These are phyloP conservation scores for Tolypocladium album DNA, from an alignment of 2,329 filamentous ascomycete species.

Conservation along the genomic window DNA sequence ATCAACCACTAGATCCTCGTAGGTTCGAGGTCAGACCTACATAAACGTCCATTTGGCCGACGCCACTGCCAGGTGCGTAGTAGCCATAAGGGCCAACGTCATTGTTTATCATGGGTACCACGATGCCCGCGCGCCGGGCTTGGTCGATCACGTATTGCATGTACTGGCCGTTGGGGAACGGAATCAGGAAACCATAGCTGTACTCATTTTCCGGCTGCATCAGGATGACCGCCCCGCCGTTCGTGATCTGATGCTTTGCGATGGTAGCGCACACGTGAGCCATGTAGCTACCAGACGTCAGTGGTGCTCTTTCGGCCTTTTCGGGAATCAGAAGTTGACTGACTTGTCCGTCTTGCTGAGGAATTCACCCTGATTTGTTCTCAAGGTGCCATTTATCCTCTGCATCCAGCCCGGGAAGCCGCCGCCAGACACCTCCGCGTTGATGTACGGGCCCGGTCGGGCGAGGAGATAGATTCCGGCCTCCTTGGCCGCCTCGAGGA, in stretches of 20 bases:
- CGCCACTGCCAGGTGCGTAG: slow-evolving; percentile 51
- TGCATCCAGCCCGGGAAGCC: slow-evolving; percentile 76
- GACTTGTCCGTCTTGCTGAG: slow-evolving; percentile 57
- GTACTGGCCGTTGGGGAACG: slow-evolving; percentile 57
- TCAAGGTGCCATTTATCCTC: slow-evolving; percentile 50
- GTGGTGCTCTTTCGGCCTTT: not conserved
- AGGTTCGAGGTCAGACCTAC: slow-evolving; percentile 9
- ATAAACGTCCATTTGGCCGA: slow-evolving; percentile 48
- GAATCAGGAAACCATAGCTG: slow-evolving; percentile 35
- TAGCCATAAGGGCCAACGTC: slow-evolving; percentile 52
- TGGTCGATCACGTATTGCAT: slow-evolving; percentile 62
- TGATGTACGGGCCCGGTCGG: slow-evolving; percentile 63
- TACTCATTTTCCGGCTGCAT: slow-evolving; percentile 81
- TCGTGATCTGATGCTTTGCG: slow-evolving; percentile 68
- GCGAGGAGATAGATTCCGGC: slow-evolving; percentile 71
- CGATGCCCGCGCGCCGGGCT: slow-evolving; percentile 54
- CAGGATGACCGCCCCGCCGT: slow-evolving; percentile 69
- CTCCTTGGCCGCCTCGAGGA: slow-evolving; percentile 63
- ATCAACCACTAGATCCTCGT: not conserved
- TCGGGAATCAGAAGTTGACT: slow-evolving; percentile 1
- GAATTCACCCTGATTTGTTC: slow-evolving; percentile 52
- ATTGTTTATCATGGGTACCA: slow-evolving; percentile 67
- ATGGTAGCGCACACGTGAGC: slow-evolving; percentile 53
- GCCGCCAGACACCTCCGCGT: slow-evolving; percentile 66
- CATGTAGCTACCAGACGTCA: slow-evolving; percentile 37